These are phyloP conservation scores for Pleurotus eryngii DNA, from an alignment of 768 basidiomycete genomes.

Conservation along the genomic window DNA sequence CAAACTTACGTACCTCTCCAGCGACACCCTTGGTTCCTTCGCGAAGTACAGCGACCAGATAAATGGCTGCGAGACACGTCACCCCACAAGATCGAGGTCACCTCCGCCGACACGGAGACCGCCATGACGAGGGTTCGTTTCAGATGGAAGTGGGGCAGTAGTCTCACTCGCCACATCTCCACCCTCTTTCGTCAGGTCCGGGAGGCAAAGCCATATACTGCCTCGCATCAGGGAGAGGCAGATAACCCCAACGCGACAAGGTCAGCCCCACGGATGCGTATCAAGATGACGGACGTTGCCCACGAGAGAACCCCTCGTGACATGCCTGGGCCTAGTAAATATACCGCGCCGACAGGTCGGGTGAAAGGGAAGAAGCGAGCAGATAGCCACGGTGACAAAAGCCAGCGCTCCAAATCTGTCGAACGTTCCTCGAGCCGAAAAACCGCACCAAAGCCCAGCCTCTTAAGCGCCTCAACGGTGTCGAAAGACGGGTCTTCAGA, in stretches of 20 bases:
- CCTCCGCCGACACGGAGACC: conserved; percentile 71
- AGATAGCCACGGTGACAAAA: background rate
- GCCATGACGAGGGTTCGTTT: conserved; percentile 69
- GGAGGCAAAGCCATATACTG: conserved; percentile 7
- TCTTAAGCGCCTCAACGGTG: background rate
- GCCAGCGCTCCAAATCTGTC: conserved; percentile 25
- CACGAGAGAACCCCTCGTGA: too few species aligned
- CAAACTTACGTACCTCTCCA: conserved; percentile 23
- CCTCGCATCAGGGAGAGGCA: background rate
- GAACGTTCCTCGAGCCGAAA: conserved; percentile 23
- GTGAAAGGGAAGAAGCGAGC: conserved; percentile 26
- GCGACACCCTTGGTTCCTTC: conserved; percentile 64
- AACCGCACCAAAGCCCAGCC: conserved; percentile 10
- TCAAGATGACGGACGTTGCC: background rate
- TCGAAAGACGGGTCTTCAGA: background rate
- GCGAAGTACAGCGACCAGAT: conserved; percentile 61
- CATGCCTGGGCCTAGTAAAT: too few species aligned
- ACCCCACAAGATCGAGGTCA: conserved; percentile 46
- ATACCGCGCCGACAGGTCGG: background rate
- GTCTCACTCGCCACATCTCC: conserved; percentile 40
- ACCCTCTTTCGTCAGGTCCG: conserved; percentile 47
- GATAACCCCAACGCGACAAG: background rate
- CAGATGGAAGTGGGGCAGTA: conserved; percentile 54
- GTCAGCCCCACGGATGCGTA: background rate
- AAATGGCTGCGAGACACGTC: conserved; percentile 61